Percentiles rank a stretch among this genome's conserved stretches.
These are phyloP conservation scores for Termitomyces sp. DNA, from an alignment of 1,284 basidiomycete genomes.

Conservation along the genomic window DNA sequence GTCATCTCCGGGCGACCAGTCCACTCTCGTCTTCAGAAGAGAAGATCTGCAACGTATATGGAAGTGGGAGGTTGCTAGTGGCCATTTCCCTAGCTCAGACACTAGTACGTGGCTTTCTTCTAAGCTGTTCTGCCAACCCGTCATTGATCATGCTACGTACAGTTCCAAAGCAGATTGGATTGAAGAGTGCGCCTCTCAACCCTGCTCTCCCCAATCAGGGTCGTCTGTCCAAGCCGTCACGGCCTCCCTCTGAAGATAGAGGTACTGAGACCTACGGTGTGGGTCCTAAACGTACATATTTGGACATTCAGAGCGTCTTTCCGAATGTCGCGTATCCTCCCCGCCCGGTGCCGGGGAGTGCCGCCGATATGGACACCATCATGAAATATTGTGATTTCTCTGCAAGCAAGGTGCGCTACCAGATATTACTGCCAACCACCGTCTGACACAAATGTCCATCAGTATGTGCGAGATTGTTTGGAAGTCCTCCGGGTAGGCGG, in stretches of 20 bases:
- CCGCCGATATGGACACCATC: conserved; percentile 68
- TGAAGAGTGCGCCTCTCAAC: conserved; percentile 45
- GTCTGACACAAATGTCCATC: background rate
- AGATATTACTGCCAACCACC: background rate
- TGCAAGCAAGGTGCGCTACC: conserved; percentile 46
- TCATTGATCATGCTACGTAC: conserved; percentile 3
- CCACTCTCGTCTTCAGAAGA: conserved; percentile 59
- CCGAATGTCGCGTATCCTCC: conserved; percentile 56
- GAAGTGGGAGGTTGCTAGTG: conserved; percentile 74
- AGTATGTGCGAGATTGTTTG: conserved; percentile 76
- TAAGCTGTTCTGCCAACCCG: background rate
- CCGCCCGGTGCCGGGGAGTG: conserved; percentile 58
- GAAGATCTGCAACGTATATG: conserved; percentile 67
- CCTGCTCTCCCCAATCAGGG: conserved; percentile 45
- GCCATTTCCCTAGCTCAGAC: conserved; percentile 63
- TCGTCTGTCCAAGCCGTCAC: conserved; percentile 29
- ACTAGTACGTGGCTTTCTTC: conserved; percentile 39
- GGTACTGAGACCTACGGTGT: conserved; percentile 43
- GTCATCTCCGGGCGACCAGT: conserved; percentile 35
- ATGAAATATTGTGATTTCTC: conserved; percentile 73
- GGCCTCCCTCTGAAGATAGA: conserved; percentile 31
- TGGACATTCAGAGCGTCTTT: conserved; percentile 47
- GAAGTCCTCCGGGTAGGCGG: conserved; percentile 71
- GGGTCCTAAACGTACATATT: conserved; percentile 57
- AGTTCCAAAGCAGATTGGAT: conserved; percentile 55